phyloP scores from a whole-genome alignment of 2,329 filamentous ascomycete species.

The Blastomyces gilchristii region DNA sequence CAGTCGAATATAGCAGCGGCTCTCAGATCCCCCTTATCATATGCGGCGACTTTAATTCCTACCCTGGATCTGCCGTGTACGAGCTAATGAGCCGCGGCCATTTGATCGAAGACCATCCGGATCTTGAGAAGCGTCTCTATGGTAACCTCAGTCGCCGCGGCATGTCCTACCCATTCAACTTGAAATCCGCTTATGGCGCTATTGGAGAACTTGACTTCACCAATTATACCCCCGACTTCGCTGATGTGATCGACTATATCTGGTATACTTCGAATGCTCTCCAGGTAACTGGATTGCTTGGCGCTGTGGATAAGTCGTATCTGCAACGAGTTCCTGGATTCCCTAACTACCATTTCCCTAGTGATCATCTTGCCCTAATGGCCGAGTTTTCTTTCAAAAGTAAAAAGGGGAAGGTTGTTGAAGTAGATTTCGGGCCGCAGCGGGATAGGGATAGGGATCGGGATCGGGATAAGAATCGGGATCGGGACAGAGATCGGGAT shows the following conservation, averaged over 20 bases:
- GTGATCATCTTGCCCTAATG: conserved; percentile 82
- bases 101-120: conserved; percentile 66
- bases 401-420: conserved; percentile 64
- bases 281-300: conserved; percentile 72
- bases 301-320: conserved; percentile 76
- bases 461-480: conserved; percentile 20
- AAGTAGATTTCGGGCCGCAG: conserved; percentile 51
- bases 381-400: conserved; percentile 83
- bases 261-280: conserved; percentile 92
- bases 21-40: conserved; percentile 84
- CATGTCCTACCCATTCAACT: conserved; percentile 86
- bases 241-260: conserved; percentile 89
- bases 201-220: conserved; percentile 85
- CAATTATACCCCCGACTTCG: conserved; percentile 92
- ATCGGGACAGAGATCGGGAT: neutral
- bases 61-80: conserved; percentile 76
- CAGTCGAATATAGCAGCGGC: conserved; percentile 73
- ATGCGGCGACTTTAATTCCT: conserved; percentile 94
- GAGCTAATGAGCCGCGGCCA: conserved; percentile 75
- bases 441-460: conserved; percentile 20
- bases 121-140: conserved; percentile 72
- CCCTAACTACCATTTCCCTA: conserved; percentile 88
- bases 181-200: conserved; percentile 79
- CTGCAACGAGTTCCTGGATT: conserved; percentile 81
- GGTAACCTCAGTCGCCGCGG: conserved; percentile 87